phyloP scores from a whole-genome alignment of 2,329 filamentous ascomycete species.

The Aspergillus latus region DNA sequence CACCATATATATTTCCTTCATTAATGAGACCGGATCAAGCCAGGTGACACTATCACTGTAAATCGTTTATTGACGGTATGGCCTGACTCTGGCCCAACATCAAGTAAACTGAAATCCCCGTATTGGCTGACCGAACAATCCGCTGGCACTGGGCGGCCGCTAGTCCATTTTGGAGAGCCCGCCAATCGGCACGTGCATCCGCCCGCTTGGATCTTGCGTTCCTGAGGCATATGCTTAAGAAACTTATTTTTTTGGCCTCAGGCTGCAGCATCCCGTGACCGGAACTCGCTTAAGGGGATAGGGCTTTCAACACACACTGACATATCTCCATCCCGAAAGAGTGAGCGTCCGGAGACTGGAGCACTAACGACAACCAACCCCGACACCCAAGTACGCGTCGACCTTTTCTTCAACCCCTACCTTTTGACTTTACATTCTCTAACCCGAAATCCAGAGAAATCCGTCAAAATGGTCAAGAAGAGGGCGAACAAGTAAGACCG shows the following conservation, averaged over 20 bases:
- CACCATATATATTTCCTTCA: not conserved
- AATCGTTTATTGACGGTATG: not conserved
- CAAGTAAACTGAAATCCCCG: slow-evolving; percentile 21
- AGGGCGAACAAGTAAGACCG: slow-evolving; percentile 67
- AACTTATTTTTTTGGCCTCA: not conserved
- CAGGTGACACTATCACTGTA: not conserved
- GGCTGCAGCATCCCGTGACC: slow-evolving; percentile 25
- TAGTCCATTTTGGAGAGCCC: slow-evolving; percentile 17
- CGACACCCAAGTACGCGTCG: slow-evolving; percentile 42
- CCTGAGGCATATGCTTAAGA: slow-evolving; percentile 14
- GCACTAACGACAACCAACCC: slow-evolving; percentile 41
- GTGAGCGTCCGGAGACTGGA: slow-evolving; percentile 36
- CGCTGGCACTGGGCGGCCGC: slow-evolving; percentile 23
- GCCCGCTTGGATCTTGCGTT: not conserved
- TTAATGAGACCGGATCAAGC: not conserved
- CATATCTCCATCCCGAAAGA: slow-evolving; percentile 36
- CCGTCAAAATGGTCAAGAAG: slow-evolving; percentile 73
- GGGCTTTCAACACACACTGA: slow-evolving; percentile 39
- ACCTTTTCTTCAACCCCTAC: slow-evolving; percentile 23
- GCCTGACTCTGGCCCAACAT: slow-evolving; percentile 9
- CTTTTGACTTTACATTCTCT: slow-evolving; percentile 27
- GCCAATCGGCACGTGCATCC: slow-evolving; percentile 14
- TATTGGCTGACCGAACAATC: slow-evolving; percentile 26
- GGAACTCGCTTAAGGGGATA: slow-evolving; percentile 42
- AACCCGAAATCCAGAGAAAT: slow-evolving; percentile 41